These are phyloP conservation scores for Aspergillus pseudoglaucus DNA, from an alignment of 2,329 filamentous ascomycete species.

Conservation along the genomic window DNA sequence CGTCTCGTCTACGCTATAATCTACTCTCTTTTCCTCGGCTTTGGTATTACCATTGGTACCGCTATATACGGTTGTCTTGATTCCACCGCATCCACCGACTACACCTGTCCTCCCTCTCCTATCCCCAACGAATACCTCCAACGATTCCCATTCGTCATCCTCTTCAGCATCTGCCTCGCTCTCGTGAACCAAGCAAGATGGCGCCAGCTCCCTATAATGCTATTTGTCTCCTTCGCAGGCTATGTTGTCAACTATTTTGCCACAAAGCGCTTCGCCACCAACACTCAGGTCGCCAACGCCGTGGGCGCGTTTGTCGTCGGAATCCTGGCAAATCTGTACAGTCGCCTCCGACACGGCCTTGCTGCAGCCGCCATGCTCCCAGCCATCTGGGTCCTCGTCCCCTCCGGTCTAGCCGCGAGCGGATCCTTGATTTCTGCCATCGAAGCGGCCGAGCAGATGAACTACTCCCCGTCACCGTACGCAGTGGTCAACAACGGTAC, in stretches of 20 bases:
- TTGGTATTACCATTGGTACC: conserved; percentile 64
- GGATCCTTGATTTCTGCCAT: conserved; percentile 55
- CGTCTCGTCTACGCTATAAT: conserved; percentile 70
- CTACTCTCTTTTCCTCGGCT: conserved; percentile 66
- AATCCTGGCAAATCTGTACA: conserved; percentile 75
- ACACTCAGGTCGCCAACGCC: conserved; percentile 70
- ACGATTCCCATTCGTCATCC: conserved; percentile 67
- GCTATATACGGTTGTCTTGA: conserved; percentile 59
- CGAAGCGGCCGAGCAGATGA: conserved; percentile 51
- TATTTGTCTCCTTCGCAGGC: conserved; percentile 65
- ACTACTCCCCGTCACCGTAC: conserved; percentile 19
- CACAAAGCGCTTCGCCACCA: conserved; percentile 60
- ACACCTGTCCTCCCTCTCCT: conserved; percentile 46
- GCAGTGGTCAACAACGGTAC: conserved; percentile 42
- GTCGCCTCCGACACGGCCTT: conserved; percentile 65
- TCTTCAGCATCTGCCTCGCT: conserved; percentile 69
- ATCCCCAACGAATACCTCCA: conserved; percentile 43
- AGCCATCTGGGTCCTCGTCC: conserved; percentile 71
- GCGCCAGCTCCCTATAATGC: conserved; percentile 73
- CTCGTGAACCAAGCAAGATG: conserved; percentile 79
- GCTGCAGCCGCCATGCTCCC: conserved; percentile 83
- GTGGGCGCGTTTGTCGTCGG: conserved; percentile 73
- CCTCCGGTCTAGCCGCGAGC: conserved; percentile 54
- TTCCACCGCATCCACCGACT: conserved; percentile 45
- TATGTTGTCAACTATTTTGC: conserved; percentile 74